Evolutionary conservation across 2,329 filamentous ascomycete genomes (phyloP).

Genomic region (Aspergillus costaricaensis): DNA sequence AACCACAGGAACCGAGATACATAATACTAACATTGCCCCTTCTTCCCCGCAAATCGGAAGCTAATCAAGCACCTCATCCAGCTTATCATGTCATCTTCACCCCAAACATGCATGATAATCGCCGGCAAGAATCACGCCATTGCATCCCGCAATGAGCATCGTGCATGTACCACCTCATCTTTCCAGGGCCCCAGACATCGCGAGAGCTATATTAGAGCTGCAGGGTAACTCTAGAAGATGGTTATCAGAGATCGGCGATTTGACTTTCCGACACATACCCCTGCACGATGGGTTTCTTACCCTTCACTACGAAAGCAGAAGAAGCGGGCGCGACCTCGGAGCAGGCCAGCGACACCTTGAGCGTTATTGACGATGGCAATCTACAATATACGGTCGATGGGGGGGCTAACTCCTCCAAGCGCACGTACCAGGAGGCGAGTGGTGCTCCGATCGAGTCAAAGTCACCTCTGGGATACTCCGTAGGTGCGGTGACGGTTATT

Average conservation of each 20-base stretch:
- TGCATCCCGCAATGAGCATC: slow-evolving; percentile 9
- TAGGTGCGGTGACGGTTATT: slow-evolving; percentile 58
- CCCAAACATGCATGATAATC: not conserved
- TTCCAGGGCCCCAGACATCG: not conserved
- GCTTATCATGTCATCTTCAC: not conserved
- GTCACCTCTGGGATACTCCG: slow-evolving; percentile 62
- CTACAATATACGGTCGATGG: slow-evolving; percentile 20
- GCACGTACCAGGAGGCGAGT: slow-evolving; percentile 61
- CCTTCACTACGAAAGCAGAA: not conserved
- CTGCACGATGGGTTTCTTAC: slow-evolving; percentile 3
- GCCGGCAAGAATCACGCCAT: slow-evolving; percentile 10
- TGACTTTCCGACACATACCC: too few relatives aligned
- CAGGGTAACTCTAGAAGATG: not conserved
- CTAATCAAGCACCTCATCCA: slow-evolving; percentile 5
- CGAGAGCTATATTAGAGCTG: not conserved
- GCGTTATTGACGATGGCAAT: slow-evolving; percentile 13
- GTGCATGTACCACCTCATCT: not conserved
- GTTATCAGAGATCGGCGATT: too few relatives aligned
- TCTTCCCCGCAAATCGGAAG: not conserved
- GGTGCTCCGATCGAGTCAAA: slow-evolving; percentile 62
- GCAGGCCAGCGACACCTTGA: not conserved
- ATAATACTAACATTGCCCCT: not conserved
- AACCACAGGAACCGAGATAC: not conserved
- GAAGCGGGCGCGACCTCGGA: not conserved
- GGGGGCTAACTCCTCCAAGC: slow-evolving; percentile 48